Base-by-base conservation (phyloP, 495 filamentous ascomycete species). In the Darksidea phi region DNA sequence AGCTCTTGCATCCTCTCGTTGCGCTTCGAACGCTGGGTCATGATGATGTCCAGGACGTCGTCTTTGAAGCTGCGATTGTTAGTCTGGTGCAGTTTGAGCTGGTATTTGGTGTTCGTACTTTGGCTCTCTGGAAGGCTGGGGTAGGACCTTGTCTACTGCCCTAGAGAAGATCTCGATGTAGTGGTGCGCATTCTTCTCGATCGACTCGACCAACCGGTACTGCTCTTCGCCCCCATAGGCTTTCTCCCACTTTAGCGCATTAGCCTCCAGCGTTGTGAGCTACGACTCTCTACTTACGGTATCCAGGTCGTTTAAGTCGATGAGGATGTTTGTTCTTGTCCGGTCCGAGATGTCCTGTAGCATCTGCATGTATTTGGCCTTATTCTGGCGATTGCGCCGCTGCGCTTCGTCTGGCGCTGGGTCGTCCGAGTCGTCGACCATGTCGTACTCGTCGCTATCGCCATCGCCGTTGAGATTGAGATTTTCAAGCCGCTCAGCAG, bases 21-120 rank as follows among this genome's bases (percentile, higher is more conserved):
- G 55, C 92, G 87, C 70, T 87, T 88, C 57, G 88, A 83, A 63
- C 94, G 87, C 73, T 95, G 90, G 8, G 89, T 88, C 84, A 96
- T 92, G 64, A 98, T 89, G 25, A 97, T 88, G 75, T 98, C 94
- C 23, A 98, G 80, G 15, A 98, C 95, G 72, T 98, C 94, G 66
- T 96, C 91, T 73, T 97, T 97, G 79, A 95, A 97, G 38, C 88
- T 91, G 64, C 4, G 67, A 57, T 42, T 38, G 47, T 50, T 38
- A 48, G 28, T 18, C 17, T 1, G 41, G 15, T 8, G 23, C 43
- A 5, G 24, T 17, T n/a, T 13, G 21, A 1, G 23, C 1, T 34
- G 21, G 24, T 17, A 4, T n/a, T 48, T 64, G 48, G 12, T 18
- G 37, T 20, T 41, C 86, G 51, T 85, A 91, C 84, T 85, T 88